A percentile compares a stretch with the other conserved stretches of the same genome.
Evolutionary conservation across 441 rosid species (phyloP).

Genomic region (Breynia disticha): DNA sequence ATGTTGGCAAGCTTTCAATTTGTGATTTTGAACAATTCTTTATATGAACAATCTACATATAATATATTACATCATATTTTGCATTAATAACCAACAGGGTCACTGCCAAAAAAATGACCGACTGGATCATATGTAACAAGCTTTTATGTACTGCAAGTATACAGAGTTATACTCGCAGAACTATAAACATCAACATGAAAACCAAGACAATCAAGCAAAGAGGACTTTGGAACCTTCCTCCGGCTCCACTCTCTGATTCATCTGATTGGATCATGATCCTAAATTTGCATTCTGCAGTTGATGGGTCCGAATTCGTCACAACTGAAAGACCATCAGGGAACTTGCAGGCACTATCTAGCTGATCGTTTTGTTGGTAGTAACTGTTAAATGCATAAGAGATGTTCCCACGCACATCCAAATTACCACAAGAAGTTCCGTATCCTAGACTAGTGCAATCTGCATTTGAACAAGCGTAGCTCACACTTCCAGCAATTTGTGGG

Average conservation of each 20-base stretch:
- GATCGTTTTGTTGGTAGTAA: slow-evolving; percentile 50
- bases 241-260: neutral
- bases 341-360: slow-evolving; percentile 43
- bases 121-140: too few species aligned
- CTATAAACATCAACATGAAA: neutral
- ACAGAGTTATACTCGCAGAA: neutral
- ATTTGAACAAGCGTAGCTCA: slow-evolving; percentile 42
- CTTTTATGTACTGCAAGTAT: too few species aligned
- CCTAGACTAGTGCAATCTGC: slow-evolving; percentile 69
- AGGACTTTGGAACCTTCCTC: neutral
- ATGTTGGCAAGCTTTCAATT: too few species aligned
- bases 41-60: too few species aligned
- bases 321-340: slow-evolving; percentile 39
- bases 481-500: slow-evolving; percentile 19
- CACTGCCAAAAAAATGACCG: too few species aligned
- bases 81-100: neutral
- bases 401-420: slow-evolving; percentile 33
- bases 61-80: neutral
- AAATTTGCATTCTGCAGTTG: slow-evolving; percentile 42
- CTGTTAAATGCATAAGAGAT: slow-evolving; percentile 60
- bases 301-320: slow-evolving; percentile 31
- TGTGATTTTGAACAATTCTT: too few species aligned
- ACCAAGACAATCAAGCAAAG: neutral
- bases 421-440: slow-evolving; percentile 45
- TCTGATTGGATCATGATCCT: slow-evolving; percentile 33